Base-by-base conservation (phyloP, 108 stramenopile species). In the Licmophora abbreviata region DNA sequence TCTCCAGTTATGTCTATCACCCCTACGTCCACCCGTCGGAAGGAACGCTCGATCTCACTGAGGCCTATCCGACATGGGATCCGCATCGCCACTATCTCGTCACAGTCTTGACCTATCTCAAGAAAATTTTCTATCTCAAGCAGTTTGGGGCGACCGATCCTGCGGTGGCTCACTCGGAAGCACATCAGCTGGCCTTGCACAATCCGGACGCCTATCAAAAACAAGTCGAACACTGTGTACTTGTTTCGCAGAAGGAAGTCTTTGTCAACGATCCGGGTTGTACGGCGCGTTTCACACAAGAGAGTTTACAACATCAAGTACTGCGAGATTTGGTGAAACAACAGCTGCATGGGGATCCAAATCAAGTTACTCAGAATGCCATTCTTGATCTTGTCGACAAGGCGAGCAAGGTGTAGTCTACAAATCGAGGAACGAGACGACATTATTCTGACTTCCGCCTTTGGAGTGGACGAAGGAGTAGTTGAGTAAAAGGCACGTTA, bases 71-170 rank as follows among this genome's bases (percentile, higher is more conserved):
- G 4, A 56, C 51, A 48, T 97, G 96, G 96, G 83, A 89, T 40
- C 88, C 92, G 3, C 70, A 70, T 17, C 71, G 69, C 18, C 94
- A 95, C 54, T 97, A 77, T 68, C 58, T 97, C 46, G 82, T 93
- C 23, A 94, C 93, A 10, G 93, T 86, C 18, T 61, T 97, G 64
- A 95, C 96, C n/a, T 90, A 82, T 73, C 56, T 97, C 48, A 97
- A 97, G 69, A 92, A 92, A 65, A 92, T 95, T 47, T 97, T 97
- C 74, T 97, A 95, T 63, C 59, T 85, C 61, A 97, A 93, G 47
- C 71, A 69, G 45, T 84, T 84, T 68, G 45, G 54, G 22, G 18
- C 30, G n/a, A 32, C 20, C 3, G 65, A 70, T 5, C 64, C 78
- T 61, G 75, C 76, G 7, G 63, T 61, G 29, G 84, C 88, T 21